phyloP scores from a whole-genome alignment of 2,329 filamentous ascomycete genomes.

The Claviceps arundinis region DNA sequence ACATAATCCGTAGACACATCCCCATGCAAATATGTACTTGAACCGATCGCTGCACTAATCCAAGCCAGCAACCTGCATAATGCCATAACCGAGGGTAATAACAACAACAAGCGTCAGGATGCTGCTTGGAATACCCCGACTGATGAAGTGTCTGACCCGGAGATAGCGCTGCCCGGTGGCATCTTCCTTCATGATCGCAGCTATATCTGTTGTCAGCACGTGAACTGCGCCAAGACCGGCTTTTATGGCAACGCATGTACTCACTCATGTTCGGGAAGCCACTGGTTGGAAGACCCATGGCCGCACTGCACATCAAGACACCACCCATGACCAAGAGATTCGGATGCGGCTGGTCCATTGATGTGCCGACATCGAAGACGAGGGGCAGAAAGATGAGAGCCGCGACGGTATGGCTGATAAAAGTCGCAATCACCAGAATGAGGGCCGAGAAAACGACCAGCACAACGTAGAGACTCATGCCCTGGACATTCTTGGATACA shows the following conservation, averaged over 20 bases:
- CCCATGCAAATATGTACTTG: neutral
- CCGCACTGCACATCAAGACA: conserved; percentile 93
- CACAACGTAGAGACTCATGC: conserved; percentile 73
- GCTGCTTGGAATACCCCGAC: conserved; percentile 78
- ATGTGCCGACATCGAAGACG: conserved; percentile 70
- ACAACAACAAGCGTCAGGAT: conserved; percentile 70
- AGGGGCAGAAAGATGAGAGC: conserved; percentile 89
- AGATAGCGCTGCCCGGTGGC: conserved; percentile 85
- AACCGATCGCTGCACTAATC: conserved; percentile 18
- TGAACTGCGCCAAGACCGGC: neutral
- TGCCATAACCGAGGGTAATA: conserved; percentile 76
- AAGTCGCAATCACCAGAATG: conserved; percentile 88
- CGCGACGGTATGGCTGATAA: conserved; percentile 95
- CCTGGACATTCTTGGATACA: conserved; percentile 63
- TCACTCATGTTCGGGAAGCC: conserved; percentile 99
- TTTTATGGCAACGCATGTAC: conserved; percentile 24
- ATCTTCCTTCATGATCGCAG: conserved; percentile 99
- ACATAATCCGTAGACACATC: neutral
- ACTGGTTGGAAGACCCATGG: conserved; percentile 85
- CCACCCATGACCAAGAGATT: conserved; percentile 92
- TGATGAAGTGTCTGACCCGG: conserved; percentile 87
- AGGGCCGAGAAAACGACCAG: conserved; percentile 72
- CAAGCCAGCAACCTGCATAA: conserved; percentile 67
- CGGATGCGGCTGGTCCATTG: conserved; percentile 81
- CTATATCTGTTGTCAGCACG: conserved; percentile 29